These are phyloP conservation scores for Abrus precatorius DNA, from an alignment of 306 rosid genomes.

Conservation along the genomic window DNA sequence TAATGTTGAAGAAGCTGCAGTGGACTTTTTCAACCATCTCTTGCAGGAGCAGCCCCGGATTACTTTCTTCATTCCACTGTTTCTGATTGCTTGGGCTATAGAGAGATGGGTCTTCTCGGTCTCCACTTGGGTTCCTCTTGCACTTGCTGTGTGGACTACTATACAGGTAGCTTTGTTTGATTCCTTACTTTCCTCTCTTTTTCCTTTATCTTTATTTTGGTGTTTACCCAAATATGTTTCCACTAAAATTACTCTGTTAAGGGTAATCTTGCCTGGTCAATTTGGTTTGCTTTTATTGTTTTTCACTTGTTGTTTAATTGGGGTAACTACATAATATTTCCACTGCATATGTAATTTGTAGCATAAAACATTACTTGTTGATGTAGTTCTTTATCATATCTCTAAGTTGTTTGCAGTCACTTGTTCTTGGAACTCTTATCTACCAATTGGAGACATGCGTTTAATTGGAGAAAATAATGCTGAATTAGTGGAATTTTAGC, in stretches of 20 bases:
- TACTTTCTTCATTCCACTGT: slow-evolving; percentile 65
- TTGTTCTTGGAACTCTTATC: slow-evolving; percentile 3
- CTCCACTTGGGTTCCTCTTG: slow-evolving; percentile 88
- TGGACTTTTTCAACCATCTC: slow-evolving; percentile 64
- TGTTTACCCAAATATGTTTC: neutral
- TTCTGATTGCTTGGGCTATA: slow-evolving; percentile 78
- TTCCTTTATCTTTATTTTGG: neutral
- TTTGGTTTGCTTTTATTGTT: slow-evolving; percentile 28
- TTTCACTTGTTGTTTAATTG: slow-evolving; percentile 6
- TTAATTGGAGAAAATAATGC: slow-evolving; percentile 17
- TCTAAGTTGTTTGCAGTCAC: neutral
- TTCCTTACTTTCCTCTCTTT: slow-evolving; percentile 16
- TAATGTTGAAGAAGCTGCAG: slow-evolving; percentile 59
- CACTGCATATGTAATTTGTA: slow-evolving; percentile 11
- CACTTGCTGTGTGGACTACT: slow-evolving; percentile 80
- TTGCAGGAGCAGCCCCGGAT: slow-evolving; percentile 67
- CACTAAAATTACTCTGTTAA: neutral
- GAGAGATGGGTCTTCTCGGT: slow-evolving; percentile 90
- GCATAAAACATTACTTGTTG: slow-evolving; percentile 8
- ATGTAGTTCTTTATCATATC: slow-evolving; percentile 10
- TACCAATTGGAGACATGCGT: slow-evolving; percentile 5
- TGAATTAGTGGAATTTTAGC: slow-evolving; percentile 21
- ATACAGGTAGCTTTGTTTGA: slow-evolving; percentile 67
- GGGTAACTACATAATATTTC: slow-evolving; percentile 20
- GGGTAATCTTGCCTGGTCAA: slow-evolving; percentile 17